Conservation (phyloP, 257 asterid species). For the Jasminum sambac region DNA sequence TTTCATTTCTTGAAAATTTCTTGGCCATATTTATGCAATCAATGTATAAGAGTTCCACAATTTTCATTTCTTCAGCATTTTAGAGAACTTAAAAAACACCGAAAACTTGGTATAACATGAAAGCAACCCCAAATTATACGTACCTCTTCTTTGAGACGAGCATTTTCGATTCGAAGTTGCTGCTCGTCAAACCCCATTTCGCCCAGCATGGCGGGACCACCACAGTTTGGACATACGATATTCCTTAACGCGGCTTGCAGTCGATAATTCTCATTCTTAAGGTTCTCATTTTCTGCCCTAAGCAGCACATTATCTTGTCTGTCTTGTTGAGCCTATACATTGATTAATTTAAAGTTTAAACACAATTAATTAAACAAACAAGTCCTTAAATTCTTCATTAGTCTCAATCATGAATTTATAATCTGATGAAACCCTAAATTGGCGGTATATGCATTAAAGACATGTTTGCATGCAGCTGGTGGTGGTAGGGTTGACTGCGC, state of each 20-base stretch:
- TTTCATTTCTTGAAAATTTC: background rate
- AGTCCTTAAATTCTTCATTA: too few relatives aligned
- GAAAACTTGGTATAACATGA: background rate
- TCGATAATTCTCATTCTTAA: constrained; percentile 77
- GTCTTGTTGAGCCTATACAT: constrained; percentile 87
- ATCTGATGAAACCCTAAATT: constrained; percentile 29
- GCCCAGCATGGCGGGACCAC: constrained; percentile 83
- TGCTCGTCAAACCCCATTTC: constrained; percentile 93
- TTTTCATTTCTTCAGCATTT: too few relatives aligned
- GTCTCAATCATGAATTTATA: too few relatives aligned
- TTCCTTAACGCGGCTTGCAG: constrained; percentile 73
- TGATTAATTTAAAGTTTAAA: background rate
- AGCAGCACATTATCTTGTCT: constrained; percentile 67
- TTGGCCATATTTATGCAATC: too few relatives aligned
- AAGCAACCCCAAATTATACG: background rate
- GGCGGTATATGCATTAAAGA: constrained; percentile 49
- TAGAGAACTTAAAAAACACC: too few relatives aligned
- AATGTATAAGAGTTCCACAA: too few relatives aligned
- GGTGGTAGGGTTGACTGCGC: constrained; percentile 67
- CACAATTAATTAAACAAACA: too few relatives aligned
- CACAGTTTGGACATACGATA: constrained; percentile 87
- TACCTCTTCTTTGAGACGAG: constrained; percentile 95
- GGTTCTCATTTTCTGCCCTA: constrained; percentile 78
- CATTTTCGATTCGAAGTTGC: constrained; percentile 82
- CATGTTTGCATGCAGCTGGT: constrained; percentile 38